phyloP scores from a whole-genome alignment of 495 filamentous ascomycete species.

The Penicillium ochrochloron region DNA sequence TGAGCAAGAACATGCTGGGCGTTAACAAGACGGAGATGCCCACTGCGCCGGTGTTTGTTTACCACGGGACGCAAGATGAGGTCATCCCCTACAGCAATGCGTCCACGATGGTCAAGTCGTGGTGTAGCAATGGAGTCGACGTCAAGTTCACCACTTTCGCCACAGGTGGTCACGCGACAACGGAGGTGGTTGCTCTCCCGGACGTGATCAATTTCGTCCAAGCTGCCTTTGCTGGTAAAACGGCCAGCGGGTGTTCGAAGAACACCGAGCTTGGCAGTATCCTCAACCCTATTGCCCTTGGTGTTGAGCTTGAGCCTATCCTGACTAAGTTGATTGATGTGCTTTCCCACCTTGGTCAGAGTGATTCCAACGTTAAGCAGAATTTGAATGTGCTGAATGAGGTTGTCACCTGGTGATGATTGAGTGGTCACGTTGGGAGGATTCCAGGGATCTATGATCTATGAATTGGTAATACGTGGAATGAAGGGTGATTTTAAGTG shows the following conservation, averaged over 20 bases:
- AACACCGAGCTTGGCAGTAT: slow-evolving; percentile 29
- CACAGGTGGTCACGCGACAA: slow-evolving; percentile 37
- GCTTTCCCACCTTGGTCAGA: slow-evolving; percentile 19
- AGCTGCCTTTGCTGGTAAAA: slow-evolving; percentile 34
- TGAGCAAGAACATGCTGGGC: slow-evolving; percentile 33
- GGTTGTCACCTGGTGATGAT: slow-evolving; percentile 12
- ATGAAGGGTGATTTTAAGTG: not conserved
- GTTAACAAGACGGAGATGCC: slow-evolving; percentile 33
- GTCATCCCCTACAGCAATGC: slow-evolving; percentile 39
- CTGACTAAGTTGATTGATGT: slow-evolving; percentile 30
- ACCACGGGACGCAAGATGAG: slow-evolving; percentile 40
- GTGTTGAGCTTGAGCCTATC: slow-evolving; percentile 35
- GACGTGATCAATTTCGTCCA: slow-evolving; percentile 34
- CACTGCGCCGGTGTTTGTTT: slow-evolving; percentile 39
- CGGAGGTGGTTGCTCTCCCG: slow-evolving; percentile 32
- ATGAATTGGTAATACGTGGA: not conserved
- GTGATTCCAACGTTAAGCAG: slow-evolving; percentile 28
- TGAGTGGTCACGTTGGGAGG: not conserved
- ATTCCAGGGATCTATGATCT: not conserved
- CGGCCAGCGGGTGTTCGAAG: slow-evolving; percentile 25
- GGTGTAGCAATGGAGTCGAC: slow-evolving; percentile 34
- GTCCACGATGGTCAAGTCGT: slow-evolving; percentile 27
- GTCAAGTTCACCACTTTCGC: slow-evolving; percentile 39
- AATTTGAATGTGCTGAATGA: slow-evolving; percentile 24
- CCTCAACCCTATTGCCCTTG: slow-evolving; percentile 37